Evolutionary conservation across 2,329 filamentous ascomycete species (phyloP).

Genomic region (Colletotrichum camelliae): DNA sequence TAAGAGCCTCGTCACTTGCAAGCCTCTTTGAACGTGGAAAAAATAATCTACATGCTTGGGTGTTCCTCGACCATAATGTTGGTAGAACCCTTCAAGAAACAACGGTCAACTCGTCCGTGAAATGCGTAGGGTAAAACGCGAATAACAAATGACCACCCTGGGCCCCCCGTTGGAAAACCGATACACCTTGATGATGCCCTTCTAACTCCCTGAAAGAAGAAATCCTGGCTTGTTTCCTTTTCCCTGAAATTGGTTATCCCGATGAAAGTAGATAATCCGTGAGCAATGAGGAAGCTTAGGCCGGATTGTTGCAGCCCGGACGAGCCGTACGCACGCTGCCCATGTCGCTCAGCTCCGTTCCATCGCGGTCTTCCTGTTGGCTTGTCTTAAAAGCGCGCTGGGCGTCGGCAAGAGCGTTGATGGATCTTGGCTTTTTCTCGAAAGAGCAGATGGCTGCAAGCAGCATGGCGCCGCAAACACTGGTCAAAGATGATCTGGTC

Average conservation of each 20-base stretch:
- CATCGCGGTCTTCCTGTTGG: background rate
- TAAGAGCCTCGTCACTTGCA: background rate
- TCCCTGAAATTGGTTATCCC: background rate
- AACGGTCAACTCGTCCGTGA: background rate
- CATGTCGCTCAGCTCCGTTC: conserved; percentile 16
- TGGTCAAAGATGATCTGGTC: conserved; percentile 51
- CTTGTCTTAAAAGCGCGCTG: conserved; percentile 11
- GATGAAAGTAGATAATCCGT: background rate
- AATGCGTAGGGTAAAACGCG: background rate
- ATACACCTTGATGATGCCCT: background rate
- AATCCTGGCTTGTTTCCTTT: background rate
- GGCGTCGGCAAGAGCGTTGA: conserved; percentile 23
- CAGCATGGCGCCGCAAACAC: conserved; percentile 47
- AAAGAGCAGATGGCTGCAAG: conserved; percentile 49
- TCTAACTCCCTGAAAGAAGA: conserved; percentile 1
- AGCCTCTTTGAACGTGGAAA: background rate
- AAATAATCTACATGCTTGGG: background rate
- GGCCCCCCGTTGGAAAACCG: background rate
- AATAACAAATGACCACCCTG: background rate
- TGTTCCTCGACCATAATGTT: background rate
- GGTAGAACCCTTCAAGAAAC: background rate
- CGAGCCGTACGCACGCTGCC: background rate
- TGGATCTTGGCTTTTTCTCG: conserved; percentile 44
- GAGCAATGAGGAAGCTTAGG: background rate
- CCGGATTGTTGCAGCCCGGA: background rate